Evolutionary conservation across 2,329 filamentous ascomycete species (phyloP).

Genomic region (Aureobasidium sp.): DNA sequence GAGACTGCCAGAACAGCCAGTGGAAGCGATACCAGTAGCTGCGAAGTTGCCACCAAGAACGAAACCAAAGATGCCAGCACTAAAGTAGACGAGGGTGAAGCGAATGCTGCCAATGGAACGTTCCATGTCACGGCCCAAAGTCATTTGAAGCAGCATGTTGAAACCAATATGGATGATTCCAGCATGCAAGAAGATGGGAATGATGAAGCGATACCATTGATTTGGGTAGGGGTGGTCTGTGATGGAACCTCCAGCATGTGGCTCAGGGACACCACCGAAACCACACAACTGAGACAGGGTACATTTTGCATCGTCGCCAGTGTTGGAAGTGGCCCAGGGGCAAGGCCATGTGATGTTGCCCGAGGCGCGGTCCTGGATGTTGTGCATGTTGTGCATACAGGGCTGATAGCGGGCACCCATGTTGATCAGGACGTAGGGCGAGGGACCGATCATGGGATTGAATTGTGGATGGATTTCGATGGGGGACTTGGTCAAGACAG

Average conservation of each 20-base stretch:
- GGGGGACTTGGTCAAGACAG: slow-evolving; percentile 65
- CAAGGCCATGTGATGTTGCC: slow-evolving; percentile 60
- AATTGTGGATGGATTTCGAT: slow-evolving; percentile 76
- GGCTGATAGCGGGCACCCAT: slow-evolving; percentile 91
- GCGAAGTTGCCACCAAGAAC: slow-evolving; percentile 93
- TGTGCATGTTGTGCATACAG: slow-evolving; percentile 81
- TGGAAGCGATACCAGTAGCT: slow-evolving; percentile 66
- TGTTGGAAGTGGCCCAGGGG: slow-evolving; percentile 62
- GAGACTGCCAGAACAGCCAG: slow-evolving; percentile 79
- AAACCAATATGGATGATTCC: slow-evolving; percentile 92
- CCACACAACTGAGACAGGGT: slow-evolving; percentile 74
- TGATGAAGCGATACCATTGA: slow-evolving; percentile 96
- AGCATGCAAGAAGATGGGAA: slow-evolving; percentile 90
- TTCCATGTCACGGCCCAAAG: slow-evolving; percentile 88
- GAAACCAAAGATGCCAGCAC: slow-evolving; percentile 89
- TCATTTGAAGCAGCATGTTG: slow-evolving; percentile 87
- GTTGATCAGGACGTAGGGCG: slow-evolving; percentile 82
- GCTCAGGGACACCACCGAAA: slow-evolving; percentile 67
- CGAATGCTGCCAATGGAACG: slow-evolving; percentile 78
- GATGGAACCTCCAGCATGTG: slow-evolving; percentile 39
- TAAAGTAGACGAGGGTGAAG: slow-evolving; percentile 83
- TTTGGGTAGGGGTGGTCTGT: slow-evolving; percentile 61
- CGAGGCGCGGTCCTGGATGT: slow-evolving; percentile 44
- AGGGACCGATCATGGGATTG: slow-evolving; percentile 97
- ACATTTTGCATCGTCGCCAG: slow-evolving; percentile 52